Percentiles rank a stretch among this genome's conserved stretches.
These are phyloP conservation scores for Lecanicillium sp. DNA, from an alignment of 2,329 filamentous ascomycete genomes.

Conservation along the genomic window DNA sequence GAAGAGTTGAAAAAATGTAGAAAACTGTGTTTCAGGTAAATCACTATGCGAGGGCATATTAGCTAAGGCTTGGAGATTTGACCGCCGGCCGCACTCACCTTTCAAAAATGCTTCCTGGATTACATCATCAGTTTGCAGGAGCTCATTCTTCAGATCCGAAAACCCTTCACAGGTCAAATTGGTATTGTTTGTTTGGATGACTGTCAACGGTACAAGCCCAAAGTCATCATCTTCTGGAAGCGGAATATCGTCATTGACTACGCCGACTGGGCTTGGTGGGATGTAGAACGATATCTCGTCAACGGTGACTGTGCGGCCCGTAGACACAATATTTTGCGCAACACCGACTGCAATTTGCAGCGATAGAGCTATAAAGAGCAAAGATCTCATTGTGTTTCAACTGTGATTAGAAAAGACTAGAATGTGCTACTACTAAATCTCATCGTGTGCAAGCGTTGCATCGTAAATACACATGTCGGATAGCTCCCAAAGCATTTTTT, in stretches of 20 bases:
- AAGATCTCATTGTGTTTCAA: no score
- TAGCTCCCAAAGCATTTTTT: no score
- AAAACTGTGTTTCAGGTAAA: not conserved
- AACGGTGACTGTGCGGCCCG: conserved; percentile 9
- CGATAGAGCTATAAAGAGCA: no score
- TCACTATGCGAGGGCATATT: no score
- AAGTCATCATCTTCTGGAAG: not conserved
- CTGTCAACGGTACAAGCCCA: conserved; percentile 2
- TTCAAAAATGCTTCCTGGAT: conserved; percentile 10
- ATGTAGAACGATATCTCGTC: conserved; percentile 10
- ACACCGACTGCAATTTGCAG: no score
- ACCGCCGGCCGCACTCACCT: conserved; percentile 2
- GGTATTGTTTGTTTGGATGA: not conserved
- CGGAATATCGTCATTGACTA: not conserved
- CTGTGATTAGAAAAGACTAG: no score
- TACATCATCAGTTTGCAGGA: conserved; percentile 8
- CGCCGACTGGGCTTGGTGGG: conserved; percentile 8
- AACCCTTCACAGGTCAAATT: not conserved
- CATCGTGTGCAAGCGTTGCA: no score
- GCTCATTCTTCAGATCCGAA: not conserved
- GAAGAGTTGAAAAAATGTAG: not conserved
- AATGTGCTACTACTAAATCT: no score
- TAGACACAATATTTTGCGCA: not conserved
- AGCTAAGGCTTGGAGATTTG: no score
- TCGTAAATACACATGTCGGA: no score